Conservation (phyloP, 139 green algal genomes). For the Coelastrella sp. region DNA sequence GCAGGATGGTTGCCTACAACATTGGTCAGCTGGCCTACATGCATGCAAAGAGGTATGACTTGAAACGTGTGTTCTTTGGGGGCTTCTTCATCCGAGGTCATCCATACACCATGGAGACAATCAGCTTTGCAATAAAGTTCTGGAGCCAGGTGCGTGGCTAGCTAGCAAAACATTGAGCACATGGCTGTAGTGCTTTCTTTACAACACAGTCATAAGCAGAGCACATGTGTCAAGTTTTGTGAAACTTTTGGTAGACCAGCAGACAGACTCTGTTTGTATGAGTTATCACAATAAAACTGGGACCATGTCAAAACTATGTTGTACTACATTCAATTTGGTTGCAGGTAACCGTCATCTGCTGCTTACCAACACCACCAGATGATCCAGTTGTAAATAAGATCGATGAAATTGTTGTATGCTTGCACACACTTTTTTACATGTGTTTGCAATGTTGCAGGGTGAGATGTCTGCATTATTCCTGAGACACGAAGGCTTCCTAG, state of each 20-base stretch:
- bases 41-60: conserved; percentile 81
- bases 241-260: too few relatives aligned
- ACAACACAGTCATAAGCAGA: too few relatives aligned
- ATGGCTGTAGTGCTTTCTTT: too few relatives aligned
- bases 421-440: not conserved
- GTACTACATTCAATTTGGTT: too few relatives aligned
- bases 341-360: too few relatives aligned
- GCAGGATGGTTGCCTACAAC: conserved; percentile 99
- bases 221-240: too few relatives aligned
- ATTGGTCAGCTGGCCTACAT: conserved; percentile 91
- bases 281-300: too few relatives aligned
- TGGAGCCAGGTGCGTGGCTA: conserved; percentile 70
- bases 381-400: too few relatives aligned
- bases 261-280: too few relatives aligned
- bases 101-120: conserved; percentile 99
- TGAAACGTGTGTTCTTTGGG: conserved; percentile 94
- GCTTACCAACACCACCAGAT: too few relatives aligned
- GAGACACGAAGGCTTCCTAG: conserved; percentile 97
- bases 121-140: conserved; percentile 97
- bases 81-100: conserved; percentile 99
- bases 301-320: too few relatives aligned
- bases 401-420: not conserved
- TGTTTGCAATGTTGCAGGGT: conserved; percentile 67
- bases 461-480: conserved; percentile 97
- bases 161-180: too few relatives aligned